Conservation (phyloP, 2,329 filamentous ascomycete species). For the Cladosporium sp. region DNA sequence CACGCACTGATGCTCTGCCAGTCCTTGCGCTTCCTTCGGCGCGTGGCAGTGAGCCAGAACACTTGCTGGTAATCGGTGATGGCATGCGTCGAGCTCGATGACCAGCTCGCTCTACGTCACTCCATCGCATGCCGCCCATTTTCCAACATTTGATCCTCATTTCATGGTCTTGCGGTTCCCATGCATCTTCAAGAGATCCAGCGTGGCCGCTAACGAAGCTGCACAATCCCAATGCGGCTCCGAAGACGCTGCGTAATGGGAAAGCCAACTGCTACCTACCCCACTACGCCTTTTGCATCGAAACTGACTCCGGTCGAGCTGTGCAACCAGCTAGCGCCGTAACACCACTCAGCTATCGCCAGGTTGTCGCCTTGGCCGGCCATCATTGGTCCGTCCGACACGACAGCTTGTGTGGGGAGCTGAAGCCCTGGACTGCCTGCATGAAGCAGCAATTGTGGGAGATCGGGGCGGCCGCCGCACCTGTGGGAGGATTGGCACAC, state of each 20-base stretch:
- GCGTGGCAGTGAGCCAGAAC: conserved; percentile 13
- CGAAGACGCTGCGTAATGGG: conserved; percentile 1
- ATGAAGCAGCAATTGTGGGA: conserved; percentile 7
- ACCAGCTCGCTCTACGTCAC: conserved; percentile 1
- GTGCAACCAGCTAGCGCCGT: conserved; percentile 12
- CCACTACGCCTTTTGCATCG: conserved; percentile 8
- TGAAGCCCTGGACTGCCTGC: not conserved
- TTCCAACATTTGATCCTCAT: not conserved
- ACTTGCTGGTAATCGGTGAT: conserved; percentile 13
- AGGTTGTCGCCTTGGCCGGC: not conserved
- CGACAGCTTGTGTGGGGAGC: conserved; percentile 6
- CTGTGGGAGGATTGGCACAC: not conserved
- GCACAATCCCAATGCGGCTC: conserved; percentile 7
- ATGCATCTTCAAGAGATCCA: not conserved
- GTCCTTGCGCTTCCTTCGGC: conserved; percentile 11
- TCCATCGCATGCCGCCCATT: not conserved
- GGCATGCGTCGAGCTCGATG: not conserved
- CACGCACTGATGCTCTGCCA: conserved; percentile 1
- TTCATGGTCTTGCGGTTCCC: not conserved
- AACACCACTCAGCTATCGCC: conserved; percentile 5
- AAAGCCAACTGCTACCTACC: conserved; percentile 5
- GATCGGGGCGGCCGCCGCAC: conserved; percentile 4
- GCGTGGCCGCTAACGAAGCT: not conserved
- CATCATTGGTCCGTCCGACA: conserved; percentile 4
- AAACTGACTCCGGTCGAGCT: conserved; percentile 7